Base-by-base conservation (phyloP, 2,329 filamentous ascomycete species). In the Arthrocladium fulminans region DNA sequence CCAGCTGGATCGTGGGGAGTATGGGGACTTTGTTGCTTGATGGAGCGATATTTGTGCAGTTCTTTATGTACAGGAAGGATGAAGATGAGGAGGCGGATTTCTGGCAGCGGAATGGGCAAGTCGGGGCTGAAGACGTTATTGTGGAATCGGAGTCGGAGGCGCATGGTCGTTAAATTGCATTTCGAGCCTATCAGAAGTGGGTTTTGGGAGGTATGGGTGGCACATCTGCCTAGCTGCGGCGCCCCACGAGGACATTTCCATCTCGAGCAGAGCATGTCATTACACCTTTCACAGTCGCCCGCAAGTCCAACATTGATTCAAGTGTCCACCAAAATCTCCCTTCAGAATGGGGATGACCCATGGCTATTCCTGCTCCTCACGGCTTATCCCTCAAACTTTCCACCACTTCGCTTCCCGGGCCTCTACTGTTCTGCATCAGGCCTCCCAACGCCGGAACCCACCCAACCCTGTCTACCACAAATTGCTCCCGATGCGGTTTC, bases 1-100 rank as follows among this genome's bases (percentile, higher is more conserved):
- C 88, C 24, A 89, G 84, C 56, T 98, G 92, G 92, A 62, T 98
- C 51, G 73, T 88, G 2, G 92, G 92, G 1, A 95, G 89, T 63
- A 73, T 92, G 42, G 88, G 94, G 1, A 96, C 90, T 2, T 69
- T 97, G 48, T 67, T 92, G 48, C 69, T 97, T 55, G 92, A 97
- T 66, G 73, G 89, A 63, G 80, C 77, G 23, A 92, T 97, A 2
- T 96, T 96, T 66, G 78, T 80, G 9, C 90, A 97, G 67, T 96
- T 94, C 63, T 96, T 94, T 63, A 65, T 94, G 61, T 97, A 97
- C 65, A 76, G 73, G 38, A 67, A 68, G 48, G 63, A 60, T 44
- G 54, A 50, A 2, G 57, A 60, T 12, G 52, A 53, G 1, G 47
- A 55, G 9, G 22, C n/a, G 2, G 56, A 59, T 13, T n/a, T n/a